Evolutionary conservation across 768 basidiomycete species (phyloP).

Genomic region (Suillus fuscotomentosus): DNA sequence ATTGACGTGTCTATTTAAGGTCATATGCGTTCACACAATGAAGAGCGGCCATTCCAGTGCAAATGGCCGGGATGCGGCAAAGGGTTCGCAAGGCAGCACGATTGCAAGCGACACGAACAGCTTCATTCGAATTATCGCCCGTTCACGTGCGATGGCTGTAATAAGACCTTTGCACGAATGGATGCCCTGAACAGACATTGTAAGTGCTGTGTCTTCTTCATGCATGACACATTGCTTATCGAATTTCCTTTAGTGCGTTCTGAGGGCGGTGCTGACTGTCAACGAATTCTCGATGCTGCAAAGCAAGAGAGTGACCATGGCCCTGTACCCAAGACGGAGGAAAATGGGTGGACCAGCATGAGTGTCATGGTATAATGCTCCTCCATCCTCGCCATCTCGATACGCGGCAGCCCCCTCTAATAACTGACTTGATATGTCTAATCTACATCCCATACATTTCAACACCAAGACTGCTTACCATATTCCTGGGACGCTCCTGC

Average conservation of each 20-base stretch:
- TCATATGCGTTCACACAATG: constrained; percentile 93
- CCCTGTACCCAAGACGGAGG: constrained; percentile 30
- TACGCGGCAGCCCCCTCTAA: constrained; percentile 24
- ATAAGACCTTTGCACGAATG: constrained; percentile 91
- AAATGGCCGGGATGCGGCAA: constrained; percentile 94
- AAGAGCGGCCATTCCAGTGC: constrained; percentile 93
- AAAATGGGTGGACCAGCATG: constrained; percentile 31
- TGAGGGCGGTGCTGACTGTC: constrained; percentile 80
- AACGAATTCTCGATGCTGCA: constrained; percentile 37
- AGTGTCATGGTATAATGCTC: constrained; percentile 29
- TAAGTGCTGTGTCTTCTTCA: constrained; percentile 42
- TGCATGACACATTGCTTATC: background rate
- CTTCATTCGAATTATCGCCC: constrained; percentile 91
- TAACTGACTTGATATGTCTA: constrained; percentile 19
- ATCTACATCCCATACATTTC: constrained; percentile 18
- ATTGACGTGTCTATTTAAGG: constrained; percentile 40
- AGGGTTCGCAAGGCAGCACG: constrained; percentile 92
- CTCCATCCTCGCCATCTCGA: constrained; percentile 5
- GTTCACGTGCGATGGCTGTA: constrained; percentile 90
- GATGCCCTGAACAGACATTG: constrained; percentile 93
- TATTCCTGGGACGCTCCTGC: constrained; percentile 29
- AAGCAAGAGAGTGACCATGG: constrained; percentile 24
- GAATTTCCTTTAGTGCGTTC: constrained; percentile 57
- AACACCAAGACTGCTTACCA: constrained; percentile 18
- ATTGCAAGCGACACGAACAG: constrained; percentile 95